phyloP scores from a whole-genome alignment of 192 early-diverging fungal species.

The Podila clonocystis region DNA sequence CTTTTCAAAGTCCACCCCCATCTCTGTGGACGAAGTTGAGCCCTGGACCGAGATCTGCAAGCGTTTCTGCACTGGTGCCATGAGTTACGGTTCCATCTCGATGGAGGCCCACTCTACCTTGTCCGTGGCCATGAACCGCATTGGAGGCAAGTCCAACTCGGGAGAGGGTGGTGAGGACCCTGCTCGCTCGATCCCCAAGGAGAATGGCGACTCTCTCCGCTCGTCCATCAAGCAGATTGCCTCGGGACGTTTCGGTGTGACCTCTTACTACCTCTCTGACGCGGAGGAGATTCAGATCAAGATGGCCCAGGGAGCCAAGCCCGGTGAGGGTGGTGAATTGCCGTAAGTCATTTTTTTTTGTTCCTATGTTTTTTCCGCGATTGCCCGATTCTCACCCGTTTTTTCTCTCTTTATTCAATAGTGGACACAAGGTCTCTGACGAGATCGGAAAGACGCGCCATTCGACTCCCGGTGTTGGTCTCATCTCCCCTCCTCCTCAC shows the following conservation, averaged over 20 bases:
- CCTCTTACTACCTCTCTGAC: slow-evolving; percentile 92
- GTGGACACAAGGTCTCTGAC: slow-evolving; percentile 77
- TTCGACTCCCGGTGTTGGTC: slow-evolving; percentile 93
- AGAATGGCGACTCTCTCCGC: slow-evolving; percentile 84
- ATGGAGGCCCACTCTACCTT: slow-evolving; percentile 92
- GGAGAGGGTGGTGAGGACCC: slow-evolving; percentile 99
- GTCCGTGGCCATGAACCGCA: slow-evolving; percentile 93
- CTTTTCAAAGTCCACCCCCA: slow-evolving; percentile 71
- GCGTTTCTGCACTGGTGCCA: slow-evolving; percentile 97
- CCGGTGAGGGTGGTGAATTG: slow-evolving; percentile 96
- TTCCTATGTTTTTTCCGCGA: slow-evolving; percentile 12
- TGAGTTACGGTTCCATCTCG: slow-evolving; percentile 98
- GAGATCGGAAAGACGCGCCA: slow-evolving; percentile 90
- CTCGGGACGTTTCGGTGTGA: slow-evolving; percentile 98
- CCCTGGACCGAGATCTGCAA: slow-evolving; percentile 96
- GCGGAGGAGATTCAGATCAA: slow-evolving; percentile 99
- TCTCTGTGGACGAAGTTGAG: slow-evolving; percentile 96
- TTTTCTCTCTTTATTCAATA: slow-evolving; percentile 26
- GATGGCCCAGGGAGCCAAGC: slow-evolving; percentile 99
- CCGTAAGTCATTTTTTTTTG: slow-evolving; percentile 49
- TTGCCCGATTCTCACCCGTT: slow-evolving; percentile 7
- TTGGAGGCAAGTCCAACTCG: slow-evolving; percentile 98
- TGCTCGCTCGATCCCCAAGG: slow-evolving; percentile 73
- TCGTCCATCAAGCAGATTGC: slow-evolving; percentile 99
- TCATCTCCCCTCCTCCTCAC: slow-evolving; percentile 98